Evolutionary conservation across 2,329 filamentous ascomycete genomes (phyloP).

Genomic region (Arthrobotrys musiformis): DNA sequence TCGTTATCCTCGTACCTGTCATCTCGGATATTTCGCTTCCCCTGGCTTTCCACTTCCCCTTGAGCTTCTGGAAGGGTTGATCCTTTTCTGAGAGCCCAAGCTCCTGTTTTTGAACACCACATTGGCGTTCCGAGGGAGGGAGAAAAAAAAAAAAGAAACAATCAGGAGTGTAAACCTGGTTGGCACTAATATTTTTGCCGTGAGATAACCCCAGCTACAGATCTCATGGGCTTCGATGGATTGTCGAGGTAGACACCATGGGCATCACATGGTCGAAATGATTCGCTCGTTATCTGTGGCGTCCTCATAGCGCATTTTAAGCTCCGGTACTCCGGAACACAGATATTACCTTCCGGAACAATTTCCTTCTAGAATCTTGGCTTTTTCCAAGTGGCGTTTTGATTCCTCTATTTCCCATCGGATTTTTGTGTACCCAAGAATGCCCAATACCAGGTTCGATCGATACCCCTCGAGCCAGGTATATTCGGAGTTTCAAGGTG

Average conservation of each 20-base stretch:
- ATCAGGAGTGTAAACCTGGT: background rate
- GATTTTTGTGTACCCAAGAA: background rate
- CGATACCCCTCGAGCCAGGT: background rate
- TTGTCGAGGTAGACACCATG: conserved; percentile 1
- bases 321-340: conserved; percentile 31
- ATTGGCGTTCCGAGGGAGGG: conserved; percentile 22
- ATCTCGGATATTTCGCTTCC: conserved; percentile 56
- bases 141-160: too few species aligned
- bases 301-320: background rate
- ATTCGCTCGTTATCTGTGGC: background rate
- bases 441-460: conserved; percentile 8
- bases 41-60: conserved; percentile 25
- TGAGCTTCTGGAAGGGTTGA: conserved; percentile 47
- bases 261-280: background rate
- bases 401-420: conserved; percentile 5
- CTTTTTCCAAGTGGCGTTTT: conserved; percentile 46
- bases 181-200: conserved; percentile 12
- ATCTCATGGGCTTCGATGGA: background rate
- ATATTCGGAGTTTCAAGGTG: conserved; percentile 50
- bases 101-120: conserved; percentile 26
- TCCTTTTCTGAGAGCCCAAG: background rate
- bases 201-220: background rate
- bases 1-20: conserved; percentile 39
- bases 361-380: conserved; percentile 43
- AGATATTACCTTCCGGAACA: conserved; percentile 26